Evolutionary conservation across 2,329 filamentous ascomycete species (phyloP).

Genomic region (Cadophora luteo-olivacea): DNA sequence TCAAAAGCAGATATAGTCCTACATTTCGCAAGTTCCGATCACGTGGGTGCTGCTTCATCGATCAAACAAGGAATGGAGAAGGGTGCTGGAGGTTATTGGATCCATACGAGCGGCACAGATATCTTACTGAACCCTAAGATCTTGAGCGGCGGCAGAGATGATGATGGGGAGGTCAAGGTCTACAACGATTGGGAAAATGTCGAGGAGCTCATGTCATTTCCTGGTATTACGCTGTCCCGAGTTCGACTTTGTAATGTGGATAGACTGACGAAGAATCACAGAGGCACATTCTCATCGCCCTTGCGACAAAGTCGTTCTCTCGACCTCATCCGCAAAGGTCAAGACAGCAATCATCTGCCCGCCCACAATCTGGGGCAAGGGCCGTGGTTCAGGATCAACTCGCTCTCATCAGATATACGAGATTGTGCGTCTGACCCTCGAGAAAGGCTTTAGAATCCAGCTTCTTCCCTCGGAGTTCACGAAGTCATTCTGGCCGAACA

Average conservation of each 20-base stretch:
- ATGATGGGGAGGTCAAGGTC: constrained; percentile 50
- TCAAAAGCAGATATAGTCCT: constrained; percentile 46
- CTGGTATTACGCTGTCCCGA: not conserved
- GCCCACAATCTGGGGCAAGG: constrained; percentile 65
- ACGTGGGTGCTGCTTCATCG: constrained; percentile 50
- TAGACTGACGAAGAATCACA: not conserved
- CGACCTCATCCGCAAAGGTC: constrained; percentile 49
- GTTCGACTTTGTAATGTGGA: not conserved
- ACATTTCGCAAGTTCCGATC: constrained; percentile 48
- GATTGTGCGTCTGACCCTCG: constrained; percentile 55
- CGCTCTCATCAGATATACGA: constrained; percentile 61
- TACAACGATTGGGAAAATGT: constrained; percentile 67
- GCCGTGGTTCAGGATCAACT: constrained; percentile 61
- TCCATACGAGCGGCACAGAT: constrained; percentile 56
- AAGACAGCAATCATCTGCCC: constrained; percentile 68
- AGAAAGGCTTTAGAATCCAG: constrained; percentile 55
- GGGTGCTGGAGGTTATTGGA: constrained; percentile 57
- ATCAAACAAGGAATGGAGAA: constrained; percentile 54
- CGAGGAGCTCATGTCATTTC: constrained; percentile 53
- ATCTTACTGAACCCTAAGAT: constrained; percentile 45
- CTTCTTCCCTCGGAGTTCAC: constrained; percentile 50
- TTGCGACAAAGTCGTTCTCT: constrained; percentile 69
- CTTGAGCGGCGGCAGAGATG: constrained; percentile 42
- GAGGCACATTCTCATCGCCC: constrained; percentile 67
- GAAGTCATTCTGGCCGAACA: constrained; percentile 56